Conservation (phyloP, 1,139 yeast genomes). For the Pichia kudriavzevii region DNA sequence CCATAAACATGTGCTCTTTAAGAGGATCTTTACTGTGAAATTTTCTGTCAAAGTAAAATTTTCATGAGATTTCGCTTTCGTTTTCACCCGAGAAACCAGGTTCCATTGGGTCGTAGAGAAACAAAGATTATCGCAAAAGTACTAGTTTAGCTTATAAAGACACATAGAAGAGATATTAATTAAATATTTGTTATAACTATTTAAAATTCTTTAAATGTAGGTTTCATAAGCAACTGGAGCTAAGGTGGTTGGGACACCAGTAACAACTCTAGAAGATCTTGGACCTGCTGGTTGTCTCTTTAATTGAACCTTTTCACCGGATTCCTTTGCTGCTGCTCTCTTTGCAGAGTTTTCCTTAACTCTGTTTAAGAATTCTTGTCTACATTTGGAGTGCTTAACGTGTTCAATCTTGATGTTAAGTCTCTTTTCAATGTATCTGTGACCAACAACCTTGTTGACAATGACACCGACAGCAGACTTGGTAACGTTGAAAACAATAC, state of each 20-base stretch:
- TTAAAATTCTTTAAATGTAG: conserved; percentile 68
- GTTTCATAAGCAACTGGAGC: conserved; percentile 99
- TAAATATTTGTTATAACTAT: too few species aligned
- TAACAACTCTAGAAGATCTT: conserved; percentile 82
- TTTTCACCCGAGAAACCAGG: neutral
- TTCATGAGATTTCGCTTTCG: conserved; percentile 3
- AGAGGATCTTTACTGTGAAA: neutral
- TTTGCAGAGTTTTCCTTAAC: conserved; percentile 93
- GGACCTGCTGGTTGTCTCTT: conserved; percentile 99
- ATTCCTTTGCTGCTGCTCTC: conserved; percentile 90
- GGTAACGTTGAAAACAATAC: conserved; percentile 98
- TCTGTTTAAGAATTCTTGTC: conserved; percentile 98
- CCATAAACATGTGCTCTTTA: too few species aligned
- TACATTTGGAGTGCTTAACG: conserved; percentile 99
- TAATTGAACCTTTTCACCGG: conserved; percentile 84
- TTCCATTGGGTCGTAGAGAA: neutral
- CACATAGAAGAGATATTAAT: conserved; percentile 6
- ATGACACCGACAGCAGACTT: conserved; percentile 97
- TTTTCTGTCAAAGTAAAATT: neutral
- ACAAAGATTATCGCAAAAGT: conserved; percentile 5
- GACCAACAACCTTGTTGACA: conserved; percentile 96
- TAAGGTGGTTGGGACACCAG: conserved; percentile 86
- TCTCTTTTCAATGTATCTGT: conserved; percentile 99
- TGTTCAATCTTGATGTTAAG: conserved; percentile 98
- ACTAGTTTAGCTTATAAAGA: conserved; percentile 11